Conservation (phyloP, 495 filamentous ascomycete species). For the Neurospora sp. region DNA sequence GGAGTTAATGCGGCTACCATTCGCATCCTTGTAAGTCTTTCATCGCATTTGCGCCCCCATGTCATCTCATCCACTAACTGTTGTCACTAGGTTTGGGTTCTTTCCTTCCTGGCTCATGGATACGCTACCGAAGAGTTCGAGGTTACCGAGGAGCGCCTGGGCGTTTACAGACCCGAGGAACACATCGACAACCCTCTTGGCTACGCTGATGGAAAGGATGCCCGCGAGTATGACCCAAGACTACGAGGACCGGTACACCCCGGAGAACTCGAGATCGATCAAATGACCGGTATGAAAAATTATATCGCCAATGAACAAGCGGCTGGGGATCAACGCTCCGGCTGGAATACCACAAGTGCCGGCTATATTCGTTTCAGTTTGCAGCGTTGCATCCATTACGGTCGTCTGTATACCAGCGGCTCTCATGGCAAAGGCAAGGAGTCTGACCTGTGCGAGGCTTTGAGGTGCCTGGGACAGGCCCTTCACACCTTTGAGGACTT, state of each 20-base stretch:
- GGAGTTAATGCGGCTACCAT: slow-evolving; percentile 84
- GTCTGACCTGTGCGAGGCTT: slow-evolving; percentile 78
- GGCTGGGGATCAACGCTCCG: slow-evolving; percentile 13
- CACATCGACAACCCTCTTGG: slow-evolving; percentile 89
- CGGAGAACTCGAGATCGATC: slow-evolving; percentile 73
- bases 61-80: slow-evolving; percentile 1
- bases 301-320: slow-evolving; percentile 81
- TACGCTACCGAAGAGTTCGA: slow-evolving; percentile 98
- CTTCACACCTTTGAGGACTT: slow-evolving; percentile 95
- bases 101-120: slow-evolving; percentile 86
- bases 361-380: slow-evolving; percentile 85
- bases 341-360: slow-evolving; percentile 70
- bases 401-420: slow-evolving; percentile 73
- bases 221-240: slow-evolving; percentile 72
- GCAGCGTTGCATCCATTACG: slow-evolving; percentile 76
- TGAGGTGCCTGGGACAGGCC: slow-evolving; percentile 77
- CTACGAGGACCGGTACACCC: slow-evolving; percentile 66
- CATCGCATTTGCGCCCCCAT: slow-evolving; percentile 11
- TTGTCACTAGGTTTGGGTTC: slow-evolving; percentile 54
- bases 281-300: slow-evolving; percentile 90
- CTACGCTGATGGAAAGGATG: slow-evolving; percentile 83
- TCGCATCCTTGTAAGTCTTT: slow-evolving; percentile 51
- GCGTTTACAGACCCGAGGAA: slow-evolving; percentile 89
- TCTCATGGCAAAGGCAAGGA: slow-evolving; percentile 56
- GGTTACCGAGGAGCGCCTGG: slow-evolving; percentile 82